Base-by-base conservation (phyloP, 805 yeast species). In the Metschnikowia kofuensis region DNA sequence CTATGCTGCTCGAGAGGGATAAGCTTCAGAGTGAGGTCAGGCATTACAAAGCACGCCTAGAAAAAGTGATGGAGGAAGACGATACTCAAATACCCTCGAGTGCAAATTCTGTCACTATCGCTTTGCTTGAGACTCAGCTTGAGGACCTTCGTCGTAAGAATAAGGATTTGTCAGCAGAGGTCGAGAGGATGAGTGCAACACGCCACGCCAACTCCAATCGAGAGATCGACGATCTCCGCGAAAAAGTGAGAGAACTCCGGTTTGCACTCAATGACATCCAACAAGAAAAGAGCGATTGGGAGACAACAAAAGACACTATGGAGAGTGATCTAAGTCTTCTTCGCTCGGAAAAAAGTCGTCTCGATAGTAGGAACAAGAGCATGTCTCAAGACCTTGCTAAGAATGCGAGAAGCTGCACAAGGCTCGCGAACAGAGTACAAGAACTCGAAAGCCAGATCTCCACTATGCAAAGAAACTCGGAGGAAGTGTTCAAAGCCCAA, bases 1-100 rank as follows among this genome's bases (percentile, higher is more conserved):
- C 67, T 21, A 50, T 72, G 16, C 66, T 67, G 46, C 56, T 64
- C 21, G 83, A 79, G 28, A 61, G 69, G 38, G 70, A 68, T 12
- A 64, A 64, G 16, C 39, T 69, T 38, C 68, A 66, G 49, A 55
- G 60, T 32, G 75, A 77, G 49, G 49, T 67, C 14, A 62, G 60
- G n/a, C 57, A 60, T 29, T 66, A 66, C 51, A 67, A 70, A 51
- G 63, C 62, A 47, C 54, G 66, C 56, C 42, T 64, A 48, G 58
- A 68, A 45, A 39, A 57, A 31, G 40, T 66, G 46, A 45, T 60
- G 54, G 54, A 39, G 40, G 54, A 46, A 21, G 57, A 52, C 35
- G 48, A 52, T 31, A 41, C 42, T 10, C 46, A 45, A 38, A 35
- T 34, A 4, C 14, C 30, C 4, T 47, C 26, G 15, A 39, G 49